Evolutionary conservation across 768 basidiomycete species (phyloP).

Genomic region (Neoboletus brunneissimus): DNA sequence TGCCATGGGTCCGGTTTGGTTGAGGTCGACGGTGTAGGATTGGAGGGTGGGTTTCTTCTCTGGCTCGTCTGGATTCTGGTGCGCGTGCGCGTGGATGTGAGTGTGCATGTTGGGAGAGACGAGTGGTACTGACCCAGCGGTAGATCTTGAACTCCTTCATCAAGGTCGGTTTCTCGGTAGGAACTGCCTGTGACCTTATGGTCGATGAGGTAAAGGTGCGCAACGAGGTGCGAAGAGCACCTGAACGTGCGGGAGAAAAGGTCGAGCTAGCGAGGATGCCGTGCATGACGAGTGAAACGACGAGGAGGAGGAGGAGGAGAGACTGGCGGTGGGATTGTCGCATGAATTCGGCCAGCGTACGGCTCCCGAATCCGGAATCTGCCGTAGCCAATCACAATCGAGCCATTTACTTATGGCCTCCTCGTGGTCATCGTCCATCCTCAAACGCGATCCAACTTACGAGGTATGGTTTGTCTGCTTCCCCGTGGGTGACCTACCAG

Average conservation of each 20-base stretch:
- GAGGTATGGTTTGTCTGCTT: too few species aligned
- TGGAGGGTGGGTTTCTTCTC: constrained; percentile 87
- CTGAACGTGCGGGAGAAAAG: constrained; percentile 5
- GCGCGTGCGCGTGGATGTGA: neutral
- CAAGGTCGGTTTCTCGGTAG: constrained; percentile 63
- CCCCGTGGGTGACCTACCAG: too few species aligned
- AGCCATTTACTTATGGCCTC: too few species aligned
- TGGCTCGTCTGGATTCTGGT: constrained; percentile 91
- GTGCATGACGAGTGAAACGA: constrained; percentile 11
- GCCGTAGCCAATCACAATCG: constrained; percentile 25
- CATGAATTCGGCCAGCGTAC: constrained; percentile 15
- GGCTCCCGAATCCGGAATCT: constrained; percentile 10
- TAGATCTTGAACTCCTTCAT: constrained; percentile 98
- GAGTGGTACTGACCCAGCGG: constrained; percentile 68
- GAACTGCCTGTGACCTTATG: constrained; percentile 37
- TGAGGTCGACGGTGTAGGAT: constrained; percentile 88
- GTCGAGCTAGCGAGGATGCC: constrained; percentile 1
- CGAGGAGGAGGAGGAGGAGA: neutral
- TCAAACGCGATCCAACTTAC: too few species aligned
- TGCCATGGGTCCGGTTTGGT: constrained; percentile 95
- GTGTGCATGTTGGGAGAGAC: neutral
- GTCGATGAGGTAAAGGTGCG: constrained; percentile 36
- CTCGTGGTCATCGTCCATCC: too few species aligned
- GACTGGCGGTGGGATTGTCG: neutral
- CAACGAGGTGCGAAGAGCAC: constrained; percentile 9